phyloP scores from a whole-genome alignment of 495 filamentous ascomycete species.

The Neohortaea acidophila region DNA sequence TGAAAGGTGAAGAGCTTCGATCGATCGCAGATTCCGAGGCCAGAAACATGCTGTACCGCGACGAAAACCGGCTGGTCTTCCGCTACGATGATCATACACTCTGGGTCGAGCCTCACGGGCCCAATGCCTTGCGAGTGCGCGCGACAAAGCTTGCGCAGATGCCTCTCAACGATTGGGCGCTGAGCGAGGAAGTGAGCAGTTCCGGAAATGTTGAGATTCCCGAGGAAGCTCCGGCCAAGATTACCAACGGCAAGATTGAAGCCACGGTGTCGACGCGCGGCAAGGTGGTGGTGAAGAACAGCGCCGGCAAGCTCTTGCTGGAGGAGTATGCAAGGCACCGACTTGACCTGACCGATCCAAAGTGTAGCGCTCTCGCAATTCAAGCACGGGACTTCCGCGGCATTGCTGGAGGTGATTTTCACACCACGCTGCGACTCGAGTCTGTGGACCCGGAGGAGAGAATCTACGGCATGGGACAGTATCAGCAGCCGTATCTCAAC shows the following conservation, averaged over 20 bases:
- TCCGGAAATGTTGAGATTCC: not conserved
- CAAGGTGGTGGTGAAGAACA: slow-evolving; percentile 33
- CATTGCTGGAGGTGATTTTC: slow-evolving; percentile 35
- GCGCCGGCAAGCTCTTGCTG: slow-evolving; percentile 30
- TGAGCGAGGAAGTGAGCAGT: slow-evolving; percentile 21
- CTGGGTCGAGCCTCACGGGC: slow-evolving; percentile 42
- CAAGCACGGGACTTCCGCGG: slow-evolving; percentile 42
- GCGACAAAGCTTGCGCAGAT: slow-evolving; percentile 34
- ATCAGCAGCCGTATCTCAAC: slow-evolving; percentile 41
- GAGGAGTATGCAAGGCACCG: slow-evolving; percentile 45
- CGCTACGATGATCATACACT: slow-evolving; percentile 39
- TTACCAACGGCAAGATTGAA: slow-evolving; percentile 38
- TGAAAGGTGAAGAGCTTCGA: too few species aligned
- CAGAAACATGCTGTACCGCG: slow-evolving; percentile 1
- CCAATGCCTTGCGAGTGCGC: slow-evolving; percentile 31
- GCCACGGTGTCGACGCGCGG: slow-evolving; percentile 31
- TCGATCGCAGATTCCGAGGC: too few species aligned
- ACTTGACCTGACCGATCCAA: slow-evolving; percentile 35
- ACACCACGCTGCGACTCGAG: slow-evolving; percentile 39
- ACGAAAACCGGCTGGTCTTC: slow-evolving; percentile 3
- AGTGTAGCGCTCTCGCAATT: slow-evolving; percentile 38
- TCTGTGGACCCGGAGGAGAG: slow-evolving; percentile 36
- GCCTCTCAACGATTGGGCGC: slow-evolving; percentile 40
- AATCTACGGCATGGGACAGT: slow-evolving; percentile 49
- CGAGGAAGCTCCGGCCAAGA: slow-evolving; percentile 21